Base-by-base conservation (phyloP, 1,284 basidiomycete genomes). In the Malassezia furfur region DNA sequence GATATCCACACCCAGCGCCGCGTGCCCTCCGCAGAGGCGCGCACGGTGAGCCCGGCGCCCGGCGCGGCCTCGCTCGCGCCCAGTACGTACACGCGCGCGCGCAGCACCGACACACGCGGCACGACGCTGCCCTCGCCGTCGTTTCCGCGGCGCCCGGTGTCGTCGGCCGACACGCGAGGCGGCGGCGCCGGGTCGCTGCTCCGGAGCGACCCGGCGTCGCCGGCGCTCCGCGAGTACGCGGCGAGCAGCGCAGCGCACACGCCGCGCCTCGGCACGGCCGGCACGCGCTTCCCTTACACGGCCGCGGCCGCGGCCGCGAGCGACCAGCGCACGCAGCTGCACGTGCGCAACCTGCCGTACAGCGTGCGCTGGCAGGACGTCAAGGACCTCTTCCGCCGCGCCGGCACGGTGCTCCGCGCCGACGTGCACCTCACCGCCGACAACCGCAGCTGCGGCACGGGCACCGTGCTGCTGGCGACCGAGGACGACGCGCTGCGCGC, bases 321-420 rank as follows among this genome's bases (percentile, higher is more conserved):
- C 22, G 91, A 96, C 75, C 93, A 88, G 0, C 80, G 88, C 50
- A 91, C 88, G 0, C 88, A 91, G 77, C 61, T 74, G 14, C 55
- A 61, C 37, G 65, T 72, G 25, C 65, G 62, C 21, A 77, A 77
- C 48, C 58, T 77, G 39, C 76, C 76, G 3, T 76, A 73, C 52
- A 61, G 74, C 8, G 76, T 76, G 0, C 64, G 75, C 21, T 77
- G 76, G 76, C 76, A 77, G 52, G 76, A 77, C 48, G 53, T 77
- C 36, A 68, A 66, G 48, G 76, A 77, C 50, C 70, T 77, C 48
- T 75, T 77, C 59, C 67, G 76, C 40, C 74, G 74, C 17, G 70
- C 75, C 7, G 76, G 76, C n/a, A 76, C 73, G 5, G 76, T 77
- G 9, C 65, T 77, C 2, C 64, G 76, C 9, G 75, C 76, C 14